These are phyloP conservation scores for Magnolia kwangsiensis DNA, from an alignment of 164 flowering plant species.

Conservation along the genomic window DNA sequence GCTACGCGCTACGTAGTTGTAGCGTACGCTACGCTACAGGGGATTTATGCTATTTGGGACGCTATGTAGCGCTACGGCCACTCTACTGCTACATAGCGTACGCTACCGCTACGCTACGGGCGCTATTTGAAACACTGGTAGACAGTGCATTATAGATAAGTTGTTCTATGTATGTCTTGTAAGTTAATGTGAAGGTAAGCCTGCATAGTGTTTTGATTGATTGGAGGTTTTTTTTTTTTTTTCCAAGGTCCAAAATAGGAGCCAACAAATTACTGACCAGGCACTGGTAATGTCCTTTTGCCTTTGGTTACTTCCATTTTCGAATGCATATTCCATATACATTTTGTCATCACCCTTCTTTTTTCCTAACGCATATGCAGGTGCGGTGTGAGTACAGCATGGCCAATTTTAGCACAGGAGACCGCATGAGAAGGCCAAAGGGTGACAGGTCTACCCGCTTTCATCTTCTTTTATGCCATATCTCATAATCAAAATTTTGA, in stretches of 20 bases:
- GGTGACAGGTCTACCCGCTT: constrained; percentile 68
- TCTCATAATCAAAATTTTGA: neutral
- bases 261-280: constrained; percentile 71
- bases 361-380: constrained; percentile 30
- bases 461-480: neutral
- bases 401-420: constrained; percentile 99
- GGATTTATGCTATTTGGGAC: no score
- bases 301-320: neutral
- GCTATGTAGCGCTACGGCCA: no score
- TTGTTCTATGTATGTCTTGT: no score
- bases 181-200: no score
- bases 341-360: neutral
- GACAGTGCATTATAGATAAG: neutral
- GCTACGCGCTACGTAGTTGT: no score
- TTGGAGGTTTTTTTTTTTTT: neutral
- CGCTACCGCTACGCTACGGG: no score
- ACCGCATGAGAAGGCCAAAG: constrained; percentile 84
- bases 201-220: neutral
- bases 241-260: constrained; percentile 69
- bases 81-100: no score
- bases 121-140: no score
- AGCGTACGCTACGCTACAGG: no score
- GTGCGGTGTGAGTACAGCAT: constrained; percentile 95
- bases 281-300: constrained; percentile 59
- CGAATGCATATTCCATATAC: neutral